Base-by-base conservation (phyloP, 2,329 filamentous ascomycete species). In the Rhynchosporium agropyri region DNA sequence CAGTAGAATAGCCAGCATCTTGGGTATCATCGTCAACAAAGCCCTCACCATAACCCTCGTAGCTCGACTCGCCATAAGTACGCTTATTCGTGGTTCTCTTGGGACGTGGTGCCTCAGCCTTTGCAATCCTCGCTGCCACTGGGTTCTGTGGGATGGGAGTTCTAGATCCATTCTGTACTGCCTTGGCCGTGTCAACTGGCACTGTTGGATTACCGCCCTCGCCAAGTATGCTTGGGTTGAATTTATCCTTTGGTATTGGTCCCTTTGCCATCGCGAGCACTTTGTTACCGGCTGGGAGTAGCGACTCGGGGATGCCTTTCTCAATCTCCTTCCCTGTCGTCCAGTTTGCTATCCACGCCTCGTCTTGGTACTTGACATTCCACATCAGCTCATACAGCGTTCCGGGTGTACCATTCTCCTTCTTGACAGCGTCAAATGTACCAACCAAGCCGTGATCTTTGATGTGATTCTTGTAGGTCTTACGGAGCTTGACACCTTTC, bases 61-160 rank as follows among this genome's bases (percentile, higher is more conserved):
- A 93, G 70, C 87, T 90, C 69, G 81, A 84, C 67, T 93, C 90
- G 45, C 88, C 86, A 73, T 92, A 93, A 66, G 87, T 84, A 54
- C 90, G 83, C 80, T 92, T 92, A 79, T 89, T 91, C 65, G 84
- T 82, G 61, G 81, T 79, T 54, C 90, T 83, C 69, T 88, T 86
- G 40, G 88, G 85, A 60, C 89, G 81, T 45, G 79, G 75, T 10
- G 65, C 54, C 9, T 74, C 74, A 54, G 62, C 58, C 40, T 69
- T 70, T 13, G 60, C 5, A 36, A 48, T 43, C 9, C 51, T 58
- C 45, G 55, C 53, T 15, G 62, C 49, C 8, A 49, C 61, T 40
- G 63, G 38, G 42, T 65, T 62, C 36, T 67, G 67, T 38, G 67
- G 65, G 10, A 61, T 10, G 4, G 61, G 63, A 8, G 64, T 67